Evolutionary conservation across 805 yeast genomes (phyloP), one percentile per base, ranked within the genome.

Genomic region (Tetrapisispora iriomotensis): DNA sequence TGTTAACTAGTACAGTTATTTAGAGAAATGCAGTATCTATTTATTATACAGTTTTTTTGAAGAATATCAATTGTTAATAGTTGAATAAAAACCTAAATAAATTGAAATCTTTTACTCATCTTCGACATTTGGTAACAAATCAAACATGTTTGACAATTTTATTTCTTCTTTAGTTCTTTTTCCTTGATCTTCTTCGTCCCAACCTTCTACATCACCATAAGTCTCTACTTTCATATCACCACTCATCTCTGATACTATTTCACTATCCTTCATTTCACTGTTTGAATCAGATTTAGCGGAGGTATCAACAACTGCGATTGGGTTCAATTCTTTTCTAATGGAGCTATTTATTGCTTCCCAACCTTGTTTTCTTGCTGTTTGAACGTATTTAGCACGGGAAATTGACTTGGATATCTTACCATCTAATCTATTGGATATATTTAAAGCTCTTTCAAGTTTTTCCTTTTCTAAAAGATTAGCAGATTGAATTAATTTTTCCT

Each of bases 341-440:
- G 59, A 56, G 42, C 71, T 65, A 53, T 80, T 82, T 39, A 79
- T 78, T 32, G 68, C 63, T 36, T 80, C 87, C 92, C 90, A 82
- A 13, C 75, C 79, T 0, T 83, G 63, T 56, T 79, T 81, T 58
- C 92, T 69, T 9, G 80, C 67, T 17, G 58, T 63, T 49, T 75
- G 80, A 22, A 81, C 76, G 47, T 66, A 72, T 49, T 68, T 77
- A 18, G 84, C 79, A 52, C 85, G 71, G 34, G 70, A 69, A 21
- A 78, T 72, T 46, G 85, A 76, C 48, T 74, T 76, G 46, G 73
- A 73, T 29, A 81, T 79, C 54, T 80, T 82, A 32, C 72, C 70
- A 15, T 75, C 69, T 38, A 80, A 62, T 35, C 71, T 70, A 25
- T 80, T 83, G 21, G 68, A 69, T 20, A 77, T 47, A 43, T 68